A percentile compares a stretch with the other conserved stretches of the same genome.
phyloP scores from a whole-genome alignment of 768 basidiomycete species.

The Scleroderma citrinum region DNA sequence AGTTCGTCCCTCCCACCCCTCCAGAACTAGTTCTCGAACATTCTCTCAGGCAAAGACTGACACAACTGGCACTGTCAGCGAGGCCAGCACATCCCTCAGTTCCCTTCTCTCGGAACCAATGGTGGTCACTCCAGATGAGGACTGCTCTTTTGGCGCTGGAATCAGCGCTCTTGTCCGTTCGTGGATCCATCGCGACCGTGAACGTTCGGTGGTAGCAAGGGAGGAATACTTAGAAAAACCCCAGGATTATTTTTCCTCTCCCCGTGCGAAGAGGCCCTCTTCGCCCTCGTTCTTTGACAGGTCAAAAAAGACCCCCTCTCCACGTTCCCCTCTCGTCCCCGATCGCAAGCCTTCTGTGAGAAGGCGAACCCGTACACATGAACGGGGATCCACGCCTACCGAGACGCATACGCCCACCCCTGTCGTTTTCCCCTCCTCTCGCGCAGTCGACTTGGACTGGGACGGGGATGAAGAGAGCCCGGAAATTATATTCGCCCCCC shows the following conservation, averaged over 20 bases:
- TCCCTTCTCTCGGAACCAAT: conserved; percentile 41
- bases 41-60: conserved; percentile 26
- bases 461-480: conserved; percentile 21
- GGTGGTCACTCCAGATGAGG: conserved; percentile 36
- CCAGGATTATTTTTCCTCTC: conserved; percentile 27
- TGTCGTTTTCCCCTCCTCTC: conserved; percentile 29
- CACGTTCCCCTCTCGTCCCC: conserved; percentile 3
- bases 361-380: conserved; percentile 4
- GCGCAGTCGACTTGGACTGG: conserved; percentile 24
- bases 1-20: conserved; percentile 22
- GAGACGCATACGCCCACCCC: conserved; percentile 26
- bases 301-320: conserved; percentile 13
- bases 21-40: conserved; percentile 29
- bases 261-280: conserved; percentile 12
- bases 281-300: conserved; percentile 8
- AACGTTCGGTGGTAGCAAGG: conserved; percentile 23
- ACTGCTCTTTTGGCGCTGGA: conserved; percentile 40
- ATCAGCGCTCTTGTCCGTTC: conserved; percentile 37
- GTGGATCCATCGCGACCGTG: conserved; percentile 22
- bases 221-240: conserved; percentile 24
- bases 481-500: conserved; percentile 14
- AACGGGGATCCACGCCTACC: conserved; percentile 14
- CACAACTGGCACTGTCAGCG: conserved; percentile 29
- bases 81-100: conserved; percentile 46
- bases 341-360: conserved; percentile 6